Base-by-base conservation (phyloP, 1,284 basidiomycete genomes). In the Ustilago trichophora region DNA sequence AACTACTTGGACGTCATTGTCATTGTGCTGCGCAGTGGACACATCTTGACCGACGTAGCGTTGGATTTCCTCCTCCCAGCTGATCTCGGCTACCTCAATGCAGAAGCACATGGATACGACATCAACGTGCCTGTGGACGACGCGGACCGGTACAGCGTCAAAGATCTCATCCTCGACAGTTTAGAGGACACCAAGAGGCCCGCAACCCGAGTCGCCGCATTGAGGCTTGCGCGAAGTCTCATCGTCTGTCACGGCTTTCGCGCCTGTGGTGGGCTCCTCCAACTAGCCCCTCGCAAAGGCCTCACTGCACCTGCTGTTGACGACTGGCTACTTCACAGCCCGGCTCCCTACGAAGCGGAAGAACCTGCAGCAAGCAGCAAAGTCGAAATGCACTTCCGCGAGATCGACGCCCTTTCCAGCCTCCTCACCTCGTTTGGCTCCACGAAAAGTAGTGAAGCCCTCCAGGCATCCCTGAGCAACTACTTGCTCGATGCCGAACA, bases 401-500 rank as follows among this genome's bases (percentile, higher is more conserved):
- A 68, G 33, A 44, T 75, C 38, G 68, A 73, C 18, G 16, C 47
- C 4, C 60, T 60, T 10, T 46, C 66, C 4, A 52, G 64, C 3
- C 54, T 75, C 9, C 43, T 68, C 9, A n/a, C 57, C 11, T 33
- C 31, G 3, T 53, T 73, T 18, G 54, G 40, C 9, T 29, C 52
- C 9, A 35, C 33, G 10, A 25, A 44, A 6, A 57, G 31, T 25
- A 25, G 22, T n/a, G 60, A 52, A n/a, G 12, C 38, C 34, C 16
- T 65, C n/a, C 67, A 64, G 22, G 53, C 36, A 2, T 60, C 60
- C 15, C 41, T 70, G 13, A 56, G 52, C 47, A 59, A 46, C 73
- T 95, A 94, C 81, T 85, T 95, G 31, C 84, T 85, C 13, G 92
- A 95, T 73, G 91, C 91, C 2, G 82, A 93, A 21, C 80, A 86